phyloP scores from a whole-genome alignment of 495 filamentous ascomycete species.

The Cercophora scortea region DNA sequence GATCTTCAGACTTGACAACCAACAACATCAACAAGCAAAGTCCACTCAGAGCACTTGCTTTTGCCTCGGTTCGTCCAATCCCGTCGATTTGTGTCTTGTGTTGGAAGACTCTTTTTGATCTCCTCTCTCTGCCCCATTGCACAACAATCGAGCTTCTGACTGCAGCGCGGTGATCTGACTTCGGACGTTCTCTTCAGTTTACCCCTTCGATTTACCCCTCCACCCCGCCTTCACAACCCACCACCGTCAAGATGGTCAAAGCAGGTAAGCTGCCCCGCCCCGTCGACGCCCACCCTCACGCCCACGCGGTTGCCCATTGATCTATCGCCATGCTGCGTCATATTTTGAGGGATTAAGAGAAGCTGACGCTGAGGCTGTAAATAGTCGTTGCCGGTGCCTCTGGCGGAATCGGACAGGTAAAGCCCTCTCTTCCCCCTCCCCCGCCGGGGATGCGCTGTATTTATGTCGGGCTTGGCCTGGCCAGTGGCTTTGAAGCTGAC shows the following conservation, averaged over 20 bases:
- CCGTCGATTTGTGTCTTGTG: background rate
- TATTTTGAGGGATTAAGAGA: too few relatives aligned
- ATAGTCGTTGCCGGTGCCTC: constrained; percentile 91
- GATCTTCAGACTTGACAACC: background rate
- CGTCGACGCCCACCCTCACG: background rate
- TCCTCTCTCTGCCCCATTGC: background rate
- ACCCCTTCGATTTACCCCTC: constrained; percentile 12
- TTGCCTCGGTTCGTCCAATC: background rate
- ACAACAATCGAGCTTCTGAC: background rate
- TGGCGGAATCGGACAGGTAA: constrained; percentile 96
- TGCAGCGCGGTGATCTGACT: background rate
- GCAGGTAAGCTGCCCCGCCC: constrained; percentile 52
- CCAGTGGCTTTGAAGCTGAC: background rate
- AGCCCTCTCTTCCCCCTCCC: background rate
- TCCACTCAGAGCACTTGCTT: background rate
- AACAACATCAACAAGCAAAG: background rate
- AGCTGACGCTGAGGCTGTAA: background rate
- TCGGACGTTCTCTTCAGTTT: background rate
- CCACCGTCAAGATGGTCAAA: constrained; percentile 66
- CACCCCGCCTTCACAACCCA: constrained; percentile 12
- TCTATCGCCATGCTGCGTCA: too few relatives aligned
- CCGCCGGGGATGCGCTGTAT: too few relatives aligned
- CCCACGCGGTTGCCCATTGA: too few relatives aligned
- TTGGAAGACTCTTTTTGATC: background rate
- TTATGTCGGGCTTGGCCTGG: too few relatives aligned